Conservation (phyloP, 768 basidiomycete species). For the Dictyophora rubrovolvata region DNA sequence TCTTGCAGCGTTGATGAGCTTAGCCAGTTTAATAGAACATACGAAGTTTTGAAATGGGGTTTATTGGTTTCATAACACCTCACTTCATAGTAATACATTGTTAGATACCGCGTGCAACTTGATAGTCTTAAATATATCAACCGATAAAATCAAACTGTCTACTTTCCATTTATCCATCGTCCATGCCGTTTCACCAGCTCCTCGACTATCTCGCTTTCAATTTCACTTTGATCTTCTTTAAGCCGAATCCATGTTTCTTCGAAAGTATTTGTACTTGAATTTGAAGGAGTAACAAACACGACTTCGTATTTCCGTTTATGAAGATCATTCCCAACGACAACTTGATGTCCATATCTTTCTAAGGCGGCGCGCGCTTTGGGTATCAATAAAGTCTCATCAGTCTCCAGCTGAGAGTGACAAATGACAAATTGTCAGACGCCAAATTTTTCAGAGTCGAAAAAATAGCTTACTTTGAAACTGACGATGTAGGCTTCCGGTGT, state of each 20-base stretch:
- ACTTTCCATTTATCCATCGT: conserved; percentile 40
- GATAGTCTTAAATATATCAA: too few relatives aligned
- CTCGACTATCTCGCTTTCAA: conserved; percentile 82
- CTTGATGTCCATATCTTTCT: conserved; percentile 91
- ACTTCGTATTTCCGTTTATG: conserved; percentile 85
- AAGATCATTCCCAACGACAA: conserved; percentile 96
- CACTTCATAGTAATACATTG: too few relatives aligned
- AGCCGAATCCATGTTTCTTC: conserved; percentile 36
- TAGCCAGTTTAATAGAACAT: too few relatives aligned
- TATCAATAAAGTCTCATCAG: conserved; percentile 69
- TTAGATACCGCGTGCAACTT: too few relatives aligned
- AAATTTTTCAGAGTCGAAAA: neutral
- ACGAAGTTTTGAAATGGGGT: too few relatives aligned
- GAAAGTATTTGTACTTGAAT: conserved; percentile 33
- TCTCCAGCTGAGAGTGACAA: conserved; percentile 64
- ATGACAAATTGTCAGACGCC: neutral
- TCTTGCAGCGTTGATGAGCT: neutral
- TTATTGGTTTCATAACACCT: too few relatives aligned
- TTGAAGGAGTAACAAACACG: conserved; percentile 65
- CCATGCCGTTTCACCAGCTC: conserved; percentile 69
- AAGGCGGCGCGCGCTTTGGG: conserved; percentile 86
- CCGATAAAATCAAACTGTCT: too few relatives aligned
- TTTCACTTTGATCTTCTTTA: conserved; percentile 50
- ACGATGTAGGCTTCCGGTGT: conserved; percentile 83
- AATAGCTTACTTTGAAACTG: conserved; percentile 76